These are phyloP conservation scores for Syzygium grande DNA, from an alignment of 345 rosid species.

Conservation along the genomic window DNA sequence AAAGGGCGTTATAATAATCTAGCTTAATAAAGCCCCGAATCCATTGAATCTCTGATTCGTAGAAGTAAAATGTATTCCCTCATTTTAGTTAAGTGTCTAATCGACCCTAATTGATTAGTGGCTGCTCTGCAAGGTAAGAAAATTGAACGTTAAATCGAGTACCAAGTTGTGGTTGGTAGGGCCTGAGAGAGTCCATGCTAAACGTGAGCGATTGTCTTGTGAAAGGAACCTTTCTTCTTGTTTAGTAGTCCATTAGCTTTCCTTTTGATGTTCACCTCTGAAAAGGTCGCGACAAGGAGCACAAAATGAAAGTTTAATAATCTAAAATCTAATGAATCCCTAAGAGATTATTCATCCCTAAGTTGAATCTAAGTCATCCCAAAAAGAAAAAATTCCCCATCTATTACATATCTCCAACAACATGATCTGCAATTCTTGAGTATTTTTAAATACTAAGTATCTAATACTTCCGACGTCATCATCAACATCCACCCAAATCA, in stretches of 20 bases:
- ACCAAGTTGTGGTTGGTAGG: neutral
- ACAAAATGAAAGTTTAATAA: neutral
- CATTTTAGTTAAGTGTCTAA: no score
- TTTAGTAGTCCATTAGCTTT: neutral
- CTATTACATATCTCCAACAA: neutral
- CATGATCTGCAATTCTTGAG: neutral
- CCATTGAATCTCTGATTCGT: fast-evolving
- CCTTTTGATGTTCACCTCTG: neutral
- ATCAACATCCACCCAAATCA: neutral
- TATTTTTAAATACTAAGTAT: neutral
- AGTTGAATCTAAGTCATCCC: neutral
- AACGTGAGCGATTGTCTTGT: no score
- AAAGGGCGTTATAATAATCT: no score
- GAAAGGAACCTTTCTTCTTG: no score
- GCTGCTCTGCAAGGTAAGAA: no score
- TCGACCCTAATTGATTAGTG: neutral
- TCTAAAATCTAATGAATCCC: neutral
- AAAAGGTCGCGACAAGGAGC: neutral
- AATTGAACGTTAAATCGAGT: no score
- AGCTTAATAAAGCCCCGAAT: no score
- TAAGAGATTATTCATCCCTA: neutral
- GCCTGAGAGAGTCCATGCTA: neutral
- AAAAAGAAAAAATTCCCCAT: neutral
- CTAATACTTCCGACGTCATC: neutral
- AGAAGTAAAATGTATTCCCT: neutral